phyloP scores from a whole-genome alignment of 2,329 filamentous ascomycete species.

The Epichloe typhina region DNA sequence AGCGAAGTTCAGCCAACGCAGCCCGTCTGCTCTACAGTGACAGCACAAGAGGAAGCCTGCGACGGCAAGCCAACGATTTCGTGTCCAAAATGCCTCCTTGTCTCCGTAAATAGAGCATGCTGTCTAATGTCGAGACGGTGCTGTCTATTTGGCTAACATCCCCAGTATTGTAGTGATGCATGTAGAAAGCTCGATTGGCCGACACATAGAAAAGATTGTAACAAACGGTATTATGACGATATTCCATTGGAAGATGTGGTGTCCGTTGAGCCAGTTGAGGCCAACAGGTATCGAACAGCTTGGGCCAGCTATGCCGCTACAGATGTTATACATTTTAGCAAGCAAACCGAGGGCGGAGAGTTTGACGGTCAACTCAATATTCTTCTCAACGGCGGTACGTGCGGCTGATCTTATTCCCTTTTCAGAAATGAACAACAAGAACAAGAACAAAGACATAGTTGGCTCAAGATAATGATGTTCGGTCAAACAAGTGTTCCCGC shows the following conservation, averaged over 20 bases:
- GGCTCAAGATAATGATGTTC: no score
- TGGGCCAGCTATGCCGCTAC: constrained; percentile 12
- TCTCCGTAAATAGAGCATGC: neutral
- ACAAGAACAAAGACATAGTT: no score
- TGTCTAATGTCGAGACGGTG: neutral
- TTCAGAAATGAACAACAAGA: no score
- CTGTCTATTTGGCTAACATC: neutral
- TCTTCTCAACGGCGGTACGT: constrained; percentile 12
- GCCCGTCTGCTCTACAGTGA: neutral
- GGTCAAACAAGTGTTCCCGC: constrained; percentile 6
- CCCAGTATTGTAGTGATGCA: neutral
- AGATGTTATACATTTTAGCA: constrained; percentile 14
- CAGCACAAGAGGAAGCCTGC: neutral
- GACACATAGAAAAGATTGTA: neutral
- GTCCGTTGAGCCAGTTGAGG: neutral
- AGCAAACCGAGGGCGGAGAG: constrained; percentile 12
- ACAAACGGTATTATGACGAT: neutral
- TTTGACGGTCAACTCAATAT: constrained; percentile 11
- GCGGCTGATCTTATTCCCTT: neutral
- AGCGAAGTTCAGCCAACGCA: neutral
- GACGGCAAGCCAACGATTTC: neutral
- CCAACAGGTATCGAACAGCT: neutral
- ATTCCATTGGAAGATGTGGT: neutral
- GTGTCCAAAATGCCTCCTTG: neutral
- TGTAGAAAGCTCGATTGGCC: neutral